A percentile compares a stretch with the other conserved stretches of the same genome.
Evolutionary conservation across 2,329 filamentous ascomycete species (phyloP).

Genomic region (Ophiostoma sp.): DNA sequence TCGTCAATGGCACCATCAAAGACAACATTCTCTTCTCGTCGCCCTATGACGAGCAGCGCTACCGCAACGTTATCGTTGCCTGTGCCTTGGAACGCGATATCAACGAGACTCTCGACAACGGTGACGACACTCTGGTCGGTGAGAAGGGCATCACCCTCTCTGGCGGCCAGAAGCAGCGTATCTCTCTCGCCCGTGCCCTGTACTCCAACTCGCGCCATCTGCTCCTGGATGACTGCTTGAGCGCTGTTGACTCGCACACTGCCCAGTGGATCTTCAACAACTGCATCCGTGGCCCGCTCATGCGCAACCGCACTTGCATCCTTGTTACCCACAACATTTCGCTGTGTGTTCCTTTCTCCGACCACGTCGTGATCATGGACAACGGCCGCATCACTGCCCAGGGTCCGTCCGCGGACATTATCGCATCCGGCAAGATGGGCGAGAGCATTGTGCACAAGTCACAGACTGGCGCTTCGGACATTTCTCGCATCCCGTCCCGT

Average conservation of each 20-base stretch:
- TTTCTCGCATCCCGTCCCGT: conserved; percentile 71
- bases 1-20: conserved; percentile 91
- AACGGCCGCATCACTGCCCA: conserved; percentile 76
- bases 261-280: conserved; percentile 97
- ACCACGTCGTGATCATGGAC: conserved; percentile 77
- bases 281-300: conserved; percentile 82
- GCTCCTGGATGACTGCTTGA: conserved; percentile 89
- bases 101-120: conserved; percentile 75
- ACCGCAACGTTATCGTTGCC: conserved; percentile 80
- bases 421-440: conserved; percentile 80
- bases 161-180: conserved; percentile 94
- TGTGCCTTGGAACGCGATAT: conserved; percentile 89
- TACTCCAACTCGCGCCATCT: conserved; percentile 92
- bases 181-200: conserved; percentile 92
- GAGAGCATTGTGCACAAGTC: conserved; percentile 75
- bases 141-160: conserved; percentile 97
- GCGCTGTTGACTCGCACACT: conserved; percentile 94
- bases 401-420: conserved; percentile 71
- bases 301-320: conserved; percentile 84
- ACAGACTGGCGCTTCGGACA: conserved; percentile 59
- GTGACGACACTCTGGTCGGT: conserved; percentile 88
- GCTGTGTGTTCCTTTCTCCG: conserved; percentile 74
- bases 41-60: conserved; percentile 72
- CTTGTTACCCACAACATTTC: conserved; percentile 92
- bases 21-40: conserved; percentile 93